Evolutionary conservation across 805 yeast genomes (phyloP), one percentile per base, ranked within the genome.

Genomic region (Komagataella ulmi): DNA sequence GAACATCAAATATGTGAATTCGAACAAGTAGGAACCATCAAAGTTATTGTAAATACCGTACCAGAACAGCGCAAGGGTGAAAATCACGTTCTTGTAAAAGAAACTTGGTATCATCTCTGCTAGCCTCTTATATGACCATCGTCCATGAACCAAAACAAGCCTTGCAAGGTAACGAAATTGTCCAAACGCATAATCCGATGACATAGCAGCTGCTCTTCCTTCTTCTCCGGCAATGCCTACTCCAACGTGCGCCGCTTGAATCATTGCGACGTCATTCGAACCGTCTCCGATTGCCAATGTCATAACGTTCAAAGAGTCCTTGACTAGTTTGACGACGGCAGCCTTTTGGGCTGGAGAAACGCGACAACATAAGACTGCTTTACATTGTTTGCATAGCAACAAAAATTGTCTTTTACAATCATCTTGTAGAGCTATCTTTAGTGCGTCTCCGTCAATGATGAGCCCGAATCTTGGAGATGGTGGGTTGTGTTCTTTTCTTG

Each of bases 161-260:
- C 86, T 75, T 0, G 83, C 72, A 55, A 86, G 65, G 59, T 74
- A 86, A 60, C 93, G 75, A 65, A 86, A 86, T 63, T 86, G 95
- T 21, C 91, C 93, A 60, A 86, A 68, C 18, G 91, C 95, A 66
- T 84, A 86, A 69, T 86, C 95, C 1, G 91, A 82, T 23, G 89
- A 82, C 95, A 86, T 86, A 4, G 79, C 93, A 17, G 93, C 93
- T 66, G 85, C 93, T 55, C 93, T 72, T 61, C 95, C 95, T 71
- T 86, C 95, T 70, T 86, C 93, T 68, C 95, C 95, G 3, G 90
- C 90, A 62, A 86, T 86, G 69, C 95, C 95, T 52, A 86, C 85
- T 60, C 95, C 95, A 48, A 86, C 83, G 66, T 86, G 83, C 1
- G 95, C 93, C 24, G 89, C 81, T 65, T 86, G 95, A 57, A 86